A percentile compares a stretch with the other conserved stretches of the same genome.
Evolutionary conservation across 345 rosid genomes (phyloP).

Genomic region (Brassica juncea): DNA sequence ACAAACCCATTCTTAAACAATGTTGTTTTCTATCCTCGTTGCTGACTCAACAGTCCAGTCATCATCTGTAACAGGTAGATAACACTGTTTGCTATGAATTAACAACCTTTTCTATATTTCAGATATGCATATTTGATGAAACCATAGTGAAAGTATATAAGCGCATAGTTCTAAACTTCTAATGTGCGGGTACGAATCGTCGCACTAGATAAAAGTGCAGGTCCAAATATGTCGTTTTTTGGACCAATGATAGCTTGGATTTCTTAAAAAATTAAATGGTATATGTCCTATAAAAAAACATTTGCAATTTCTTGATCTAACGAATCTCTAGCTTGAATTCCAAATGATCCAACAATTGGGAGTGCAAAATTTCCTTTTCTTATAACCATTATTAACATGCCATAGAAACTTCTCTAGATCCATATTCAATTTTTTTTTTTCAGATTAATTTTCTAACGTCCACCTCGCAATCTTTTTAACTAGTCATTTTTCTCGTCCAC

Average conservation of each 20-base stretch:
- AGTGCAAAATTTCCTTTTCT: background rate
- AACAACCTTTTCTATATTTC: no score
- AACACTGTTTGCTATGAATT: no score
- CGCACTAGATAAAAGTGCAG: no score
- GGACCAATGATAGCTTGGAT: background rate
- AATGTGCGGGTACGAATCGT: no score
- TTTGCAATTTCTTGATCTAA: background rate
- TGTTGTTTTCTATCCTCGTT: no score
- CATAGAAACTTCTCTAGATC: background rate
- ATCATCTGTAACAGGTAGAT: no score
- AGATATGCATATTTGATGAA: no score
- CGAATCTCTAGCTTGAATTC: background rate
- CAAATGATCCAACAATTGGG: background rate
- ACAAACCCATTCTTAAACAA: no score
- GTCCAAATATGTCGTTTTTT: no score
- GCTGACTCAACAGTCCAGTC: no score
- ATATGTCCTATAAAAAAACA: background rate
- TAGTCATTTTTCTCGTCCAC: background rate
- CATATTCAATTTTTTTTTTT: background rate
- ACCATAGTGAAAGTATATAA: background rate
- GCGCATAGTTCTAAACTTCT: background rate
- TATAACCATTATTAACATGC: background rate
- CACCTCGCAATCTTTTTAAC: background rate
- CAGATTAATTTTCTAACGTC: background rate
- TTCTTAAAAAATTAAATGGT: background rate